Conservation (phyloP, 305 asterid species). For the Fraxinus sp. region DNA sequence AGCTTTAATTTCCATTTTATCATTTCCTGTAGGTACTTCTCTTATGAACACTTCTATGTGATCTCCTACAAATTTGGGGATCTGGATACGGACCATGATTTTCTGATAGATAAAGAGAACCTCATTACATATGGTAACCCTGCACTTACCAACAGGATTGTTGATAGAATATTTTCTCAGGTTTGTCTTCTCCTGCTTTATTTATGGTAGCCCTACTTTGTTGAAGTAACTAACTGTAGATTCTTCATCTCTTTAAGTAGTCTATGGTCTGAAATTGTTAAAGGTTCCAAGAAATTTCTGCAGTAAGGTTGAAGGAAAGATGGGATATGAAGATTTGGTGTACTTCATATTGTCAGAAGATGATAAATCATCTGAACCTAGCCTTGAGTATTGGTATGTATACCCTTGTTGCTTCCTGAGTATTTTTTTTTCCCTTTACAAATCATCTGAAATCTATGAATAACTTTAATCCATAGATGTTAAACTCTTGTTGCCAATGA, state of each 20-base stretch:
- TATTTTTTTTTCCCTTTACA: not conserved
- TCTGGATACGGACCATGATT: slow-evolving; percentile 92
- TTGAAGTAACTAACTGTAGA: slow-evolving; percentile 15
- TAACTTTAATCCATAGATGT: not conserved
- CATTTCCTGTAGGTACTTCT: slow-evolving; percentile 71
- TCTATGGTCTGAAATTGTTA: slow-evolving; percentile 27
- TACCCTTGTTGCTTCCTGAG: not conserved
- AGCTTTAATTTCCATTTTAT: not conserved
- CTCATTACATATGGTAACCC: slow-evolving; percentile 95
- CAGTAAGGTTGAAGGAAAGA: slow-evolving; percentile 92
- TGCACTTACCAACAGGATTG: slow-evolving; percentile 91
- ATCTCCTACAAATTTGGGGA: slow-evolving; percentile 94
- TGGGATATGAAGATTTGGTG: slow-evolving; percentile 97
- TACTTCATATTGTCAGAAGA: slow-evolving; percentile 92
- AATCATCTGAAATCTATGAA: not conserved
- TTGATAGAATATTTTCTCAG: slow-evolving; percentile 96
- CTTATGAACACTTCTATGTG: slow-evolving; percentile 95
- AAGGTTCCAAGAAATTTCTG: slow-evolving; percentile 94
- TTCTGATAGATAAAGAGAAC: slow-evolving; percentile 87
- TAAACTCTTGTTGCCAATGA: not conserved
- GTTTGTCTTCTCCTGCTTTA: slow-evolving; percentile 46
- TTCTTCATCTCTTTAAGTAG: slow-evolving; percentile 21
- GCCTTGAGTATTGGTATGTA: slow-evolving; percentile 87
- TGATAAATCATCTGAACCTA: slow-evolving; percentile 89
- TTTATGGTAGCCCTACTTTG: not conserved